Base-by-base conservation (phyloP, 1,139 yeast species). In the Candida sp. region DNA sequence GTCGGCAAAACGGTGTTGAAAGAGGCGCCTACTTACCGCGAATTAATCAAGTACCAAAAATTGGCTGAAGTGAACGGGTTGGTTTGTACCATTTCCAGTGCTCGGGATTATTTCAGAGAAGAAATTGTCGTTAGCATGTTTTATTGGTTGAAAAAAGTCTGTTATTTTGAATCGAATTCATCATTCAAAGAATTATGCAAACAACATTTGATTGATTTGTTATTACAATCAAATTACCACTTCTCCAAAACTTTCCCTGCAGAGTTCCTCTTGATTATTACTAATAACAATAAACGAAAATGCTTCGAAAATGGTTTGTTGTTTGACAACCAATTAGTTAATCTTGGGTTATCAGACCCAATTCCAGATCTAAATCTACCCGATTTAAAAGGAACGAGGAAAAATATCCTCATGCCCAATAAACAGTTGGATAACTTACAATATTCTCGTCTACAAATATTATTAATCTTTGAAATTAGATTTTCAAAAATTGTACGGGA, bases 381-480 rank as follows among this genome's bases (percentile, higher is more conserved):
- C 9, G 55, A 53, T 35, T 48, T 59, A 27, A 45, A 36, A 21
- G 52, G 49, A 22, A 51, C 59, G 1, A 43, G 47, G 1, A 50
- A 49, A 41, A 47, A 48, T 22, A 46, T 56, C 1, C 44, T 56
- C 15, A 48, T 46, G 12, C 46, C 49, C 6, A 37, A 39, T 23
- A 23, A 15, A 12, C 21, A 15, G 4, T 25, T 39, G 19, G 51
- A 49, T 21, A 38, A 41, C 4, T 45, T 55, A 29, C 43, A 45
- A 27, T 63, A 70, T 27, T 72, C 84, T 8, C 66, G 84, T 45
- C 52, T 82, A 15, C 86, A 82, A 55, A 73, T 62, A 48, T 57
- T 84, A 21, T 56, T 82, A 36, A 69, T 70, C 43, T 77, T 83
- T 49, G 87, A 85, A 48, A 68, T 77, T 23, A 68, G 95, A 49